Evolutionary conservation across 305 asterid species (phyloP).

Genomic region (Solanum aculeatissimum): DNA sequence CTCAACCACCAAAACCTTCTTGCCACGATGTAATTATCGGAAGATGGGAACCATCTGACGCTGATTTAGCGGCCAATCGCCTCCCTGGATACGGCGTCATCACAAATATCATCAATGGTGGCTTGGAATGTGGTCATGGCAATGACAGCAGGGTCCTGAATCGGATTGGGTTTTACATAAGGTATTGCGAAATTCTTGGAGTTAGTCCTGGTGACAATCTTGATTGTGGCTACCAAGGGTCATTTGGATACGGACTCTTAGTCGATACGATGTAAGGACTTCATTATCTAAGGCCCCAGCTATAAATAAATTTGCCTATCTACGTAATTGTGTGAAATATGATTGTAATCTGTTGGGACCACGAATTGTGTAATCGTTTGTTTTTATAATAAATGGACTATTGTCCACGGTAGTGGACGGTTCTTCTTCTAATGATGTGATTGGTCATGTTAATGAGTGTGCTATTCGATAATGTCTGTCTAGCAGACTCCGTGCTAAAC

Average conservation of each 20-base stretch:
- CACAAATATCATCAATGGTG: too few relatives aligned
- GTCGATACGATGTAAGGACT: too few relatives aligned
- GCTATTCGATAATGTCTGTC: too few relatives aligned
- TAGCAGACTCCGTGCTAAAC: too few relatives aligned
- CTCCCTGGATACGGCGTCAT: conserved; percentile 16
- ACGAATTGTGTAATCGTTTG: neutral
- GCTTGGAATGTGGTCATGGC: too few relatives aligned
- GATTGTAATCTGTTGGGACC: neutral
- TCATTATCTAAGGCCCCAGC: neutral
- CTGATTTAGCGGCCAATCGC: neutral
- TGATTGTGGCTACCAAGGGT: too few relatives aligned
- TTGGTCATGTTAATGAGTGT: neutral
- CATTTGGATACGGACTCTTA: too few relatives aligned
- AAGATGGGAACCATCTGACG: conserved; percentile 3
- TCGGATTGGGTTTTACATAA: too few relatives aligned
- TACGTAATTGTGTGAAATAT: neutral
- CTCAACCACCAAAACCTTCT: conserved; percentile 12
- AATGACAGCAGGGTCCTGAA: too few relatives aligned
- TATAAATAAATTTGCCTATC: neutral
- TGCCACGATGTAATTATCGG: conserved; percentile 17
- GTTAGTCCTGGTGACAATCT: too few relatives aligned
- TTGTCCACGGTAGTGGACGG: neutral
- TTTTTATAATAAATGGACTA: neutral
- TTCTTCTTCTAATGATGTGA: neutral
- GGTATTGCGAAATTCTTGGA: too few relatives aligned